Evolutionary conservation across 805 yeast species (phyloP), one percentile per base, ranked within the genome.

Genomic region (Cephaloascus albidus): DNA sequence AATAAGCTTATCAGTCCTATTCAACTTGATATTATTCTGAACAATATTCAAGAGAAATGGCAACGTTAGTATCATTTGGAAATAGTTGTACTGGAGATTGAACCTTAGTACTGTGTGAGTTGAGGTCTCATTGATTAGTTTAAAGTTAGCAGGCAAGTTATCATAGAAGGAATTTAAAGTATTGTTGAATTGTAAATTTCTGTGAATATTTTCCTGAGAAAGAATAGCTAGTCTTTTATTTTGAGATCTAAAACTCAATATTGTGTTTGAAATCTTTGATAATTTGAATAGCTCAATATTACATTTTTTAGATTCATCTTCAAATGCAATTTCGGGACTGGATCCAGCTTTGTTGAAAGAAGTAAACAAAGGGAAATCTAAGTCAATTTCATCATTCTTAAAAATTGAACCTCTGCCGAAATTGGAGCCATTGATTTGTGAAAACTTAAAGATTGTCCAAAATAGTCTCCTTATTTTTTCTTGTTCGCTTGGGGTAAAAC

Each of bases 321-420:
- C 64, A 6, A 45, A 46, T 8, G 51, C 50, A 36, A 59, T 59
- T 4, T 44, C 39, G 36, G 54, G 45, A 16, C 53, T 10, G 28
- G 49, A 48, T 8, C 38, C 37, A 1, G 74, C 74, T 15, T 4
- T 20, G 14, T 8, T 8, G 18, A 28, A 38, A 4, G 18, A 18
- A 6, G 4, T 12, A 28, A 23, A 37, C 17, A 16, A 3, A 4
- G 43, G 43, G 32, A 63, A 56, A 15, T 57, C 67, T 35, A 68
- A 54, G 44, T 65, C 71, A 35, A 68, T 64, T 31, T 69, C 74
- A 38, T 64, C 65, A 51, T 67, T 63, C 15, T 60, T 62, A 36
- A 70, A 55, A n/a, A 63, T 63, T 40, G 69, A 57, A 4, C 71
- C 66, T 33, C 75, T 52, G 14, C 75, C 76, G 51, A 70, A 64